These are phyloP conservation scores for Wickerhamomyces pijperi DNA, from an alignment of 805 yeast species.

Conservation along the genomic window DNA sequence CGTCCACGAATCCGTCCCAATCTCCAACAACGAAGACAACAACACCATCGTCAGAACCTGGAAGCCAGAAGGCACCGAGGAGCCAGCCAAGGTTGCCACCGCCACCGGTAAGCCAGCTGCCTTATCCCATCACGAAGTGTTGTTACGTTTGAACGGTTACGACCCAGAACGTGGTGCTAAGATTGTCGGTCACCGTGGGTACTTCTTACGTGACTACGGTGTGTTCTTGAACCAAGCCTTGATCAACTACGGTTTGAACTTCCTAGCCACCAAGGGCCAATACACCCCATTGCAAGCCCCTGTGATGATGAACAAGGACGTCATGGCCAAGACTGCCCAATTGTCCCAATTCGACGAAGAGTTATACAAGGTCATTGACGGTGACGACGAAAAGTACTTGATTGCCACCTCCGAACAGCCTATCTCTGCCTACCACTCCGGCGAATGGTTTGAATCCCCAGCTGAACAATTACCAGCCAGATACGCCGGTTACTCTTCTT, in stretches of 20 bases:
- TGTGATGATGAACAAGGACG: constrained; percentile 99
- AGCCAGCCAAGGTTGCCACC: constrained; percentile 55
- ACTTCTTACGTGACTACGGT: constrained; percentile 89
- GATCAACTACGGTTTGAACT: constrained; percentile 88
- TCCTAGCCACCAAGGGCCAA: constrained; percentile 66
- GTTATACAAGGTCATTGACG: constrained; percentile 91
- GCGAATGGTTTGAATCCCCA: constrained; percentile 98
- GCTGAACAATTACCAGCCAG: constrained; percentile 92
- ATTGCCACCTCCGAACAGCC: constrained; percentile 99
- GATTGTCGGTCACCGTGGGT: constrained; percentile 97
- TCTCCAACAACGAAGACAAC: constrained; percentile 80
- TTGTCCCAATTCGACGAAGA: constrained; percentile 97
- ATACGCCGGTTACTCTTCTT: constrained; percentile 96
- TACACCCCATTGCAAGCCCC: constrained; percentile 95
- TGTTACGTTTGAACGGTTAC: constrained; percentile 90
- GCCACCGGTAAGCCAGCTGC: constrained; percentile 68
- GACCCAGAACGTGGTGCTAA: constrained; percentile 98
- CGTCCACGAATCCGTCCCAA: constrained; percentile 86
- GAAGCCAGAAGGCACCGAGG: constrained; percentile 64
- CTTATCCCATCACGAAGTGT: constrained; percentile 90
- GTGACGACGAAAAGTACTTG: constrained; percentile 93
- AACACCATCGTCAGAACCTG: constrained; percentile 81
- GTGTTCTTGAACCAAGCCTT: constrained; percentile 96
- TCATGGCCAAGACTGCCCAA: constrained; percentile 99
- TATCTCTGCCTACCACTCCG: constrained; percentile 92